These are phyloP conservation scores for Hirsutella minnesotensis DNA, from an alignment of 2,329 filamentous ascomycete genomes.

Conservation along the genomic window DNA sequence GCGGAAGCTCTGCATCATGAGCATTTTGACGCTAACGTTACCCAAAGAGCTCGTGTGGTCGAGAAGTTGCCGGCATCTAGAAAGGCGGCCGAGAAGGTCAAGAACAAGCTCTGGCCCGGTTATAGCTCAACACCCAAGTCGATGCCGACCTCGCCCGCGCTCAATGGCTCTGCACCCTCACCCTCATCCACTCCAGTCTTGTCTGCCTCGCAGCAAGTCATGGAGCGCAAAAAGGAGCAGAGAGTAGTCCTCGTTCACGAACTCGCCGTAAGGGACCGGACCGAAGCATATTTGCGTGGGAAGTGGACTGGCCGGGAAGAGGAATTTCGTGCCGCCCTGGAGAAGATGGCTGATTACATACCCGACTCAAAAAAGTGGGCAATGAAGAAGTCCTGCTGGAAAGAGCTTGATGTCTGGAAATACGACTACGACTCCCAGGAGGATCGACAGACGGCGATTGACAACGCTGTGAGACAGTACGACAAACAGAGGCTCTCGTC, in stretches of 20 bases:
- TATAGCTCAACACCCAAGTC: conserved; percentile 25
- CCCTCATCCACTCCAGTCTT: conserved; percentile 37
- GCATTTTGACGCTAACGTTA: conserved; percentile 14
- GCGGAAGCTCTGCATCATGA: conserved; percentile 4
- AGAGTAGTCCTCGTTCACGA: conserved; percentile 46
- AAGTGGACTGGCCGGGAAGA: conserved; percentile 39
- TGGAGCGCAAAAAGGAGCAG: conserved; percentile 42
- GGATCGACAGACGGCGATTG: conserved; percentile 46
- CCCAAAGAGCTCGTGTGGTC: conserved; percentile 20
- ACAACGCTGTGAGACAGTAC: conserved; percentile 48
- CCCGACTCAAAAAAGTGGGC: conserved; percentile 37
- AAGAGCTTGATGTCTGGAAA: conserved; percentile 52
- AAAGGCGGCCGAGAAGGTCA: conserved; percentile 24
- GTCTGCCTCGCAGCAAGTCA: conserved; percentile 37
- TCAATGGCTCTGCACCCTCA: conserved; percentile 41
- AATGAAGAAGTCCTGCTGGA: conserved; percentile 46
- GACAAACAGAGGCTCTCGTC: conserved; percentile 46
- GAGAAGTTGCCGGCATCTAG: conserved; percentile 20
- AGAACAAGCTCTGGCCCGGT: conserved; percentile 29
- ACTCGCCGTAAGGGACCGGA: conserved; percentile 41
- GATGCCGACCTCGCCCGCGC: conserved; percentile 41
- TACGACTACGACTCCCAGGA: conserved; percentile 43
- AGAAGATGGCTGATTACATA: conserved; percentile 46
- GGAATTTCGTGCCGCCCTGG: conserved; percentile 42
- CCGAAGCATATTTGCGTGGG: conserved; percentile 34